phyloP scores from a whole-genome alignment of 208 protist genomes.

The Endotrypanum monterogeii region DNA sequence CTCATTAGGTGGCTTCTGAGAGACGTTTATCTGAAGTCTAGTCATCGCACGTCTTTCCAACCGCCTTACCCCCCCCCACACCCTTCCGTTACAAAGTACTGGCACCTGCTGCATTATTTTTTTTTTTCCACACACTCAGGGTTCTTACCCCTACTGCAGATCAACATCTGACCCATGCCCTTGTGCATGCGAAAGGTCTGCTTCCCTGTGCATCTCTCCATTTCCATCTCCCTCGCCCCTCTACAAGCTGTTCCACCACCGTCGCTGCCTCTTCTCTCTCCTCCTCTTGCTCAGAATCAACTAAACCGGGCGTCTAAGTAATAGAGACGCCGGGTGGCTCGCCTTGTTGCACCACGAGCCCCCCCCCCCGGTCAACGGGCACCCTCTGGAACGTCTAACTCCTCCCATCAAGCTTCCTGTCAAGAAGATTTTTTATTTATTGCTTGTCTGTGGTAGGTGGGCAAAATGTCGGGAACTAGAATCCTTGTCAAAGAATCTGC shows the following conservation, averaged over 20 bases:
- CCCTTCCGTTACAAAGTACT: no score
- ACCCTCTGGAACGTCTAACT: no score
- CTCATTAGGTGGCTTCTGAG: no score
- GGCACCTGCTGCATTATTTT: no score
- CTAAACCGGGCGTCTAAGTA: neutral
- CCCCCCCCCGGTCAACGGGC: no score
- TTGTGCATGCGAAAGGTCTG: neutral
- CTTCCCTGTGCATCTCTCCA: neutral
- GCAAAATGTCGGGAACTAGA: constrained; percentile 57
- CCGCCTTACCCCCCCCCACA: neutral
- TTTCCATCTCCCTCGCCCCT: neutral
- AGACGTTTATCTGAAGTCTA: neutral
- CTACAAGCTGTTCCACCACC: neutral
- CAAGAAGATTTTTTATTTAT: neutral
- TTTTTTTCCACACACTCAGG: neutral
- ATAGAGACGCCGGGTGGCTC: neutral
- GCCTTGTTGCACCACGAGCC: neutral
- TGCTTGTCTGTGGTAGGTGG: neutral
- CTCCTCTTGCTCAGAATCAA: neutral
- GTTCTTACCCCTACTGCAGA: neutral
- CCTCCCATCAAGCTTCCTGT: no score
- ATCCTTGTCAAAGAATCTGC: constrained; percentile 78
- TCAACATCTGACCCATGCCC: neutral
- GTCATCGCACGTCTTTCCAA: neutral
- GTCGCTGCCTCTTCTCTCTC: neutral